These are phyloP conservation scores for Exophiala spinifera DNA, from an alignment of 2,329 filamentous ascomycete species.

Conservation along the genomic window DNA sequence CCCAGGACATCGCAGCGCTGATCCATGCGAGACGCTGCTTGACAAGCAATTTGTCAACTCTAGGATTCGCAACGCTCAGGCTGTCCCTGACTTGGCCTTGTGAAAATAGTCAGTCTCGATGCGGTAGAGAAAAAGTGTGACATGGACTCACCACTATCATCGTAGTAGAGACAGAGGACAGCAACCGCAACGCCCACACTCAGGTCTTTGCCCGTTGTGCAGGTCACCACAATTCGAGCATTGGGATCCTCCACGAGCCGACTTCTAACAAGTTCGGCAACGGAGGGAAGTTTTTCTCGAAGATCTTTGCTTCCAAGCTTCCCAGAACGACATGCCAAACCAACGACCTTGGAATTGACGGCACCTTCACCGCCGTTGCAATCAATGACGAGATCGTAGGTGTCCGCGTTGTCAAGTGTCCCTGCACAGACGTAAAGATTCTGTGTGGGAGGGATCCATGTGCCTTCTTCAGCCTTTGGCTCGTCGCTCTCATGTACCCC, in stretches of 20 bases:
- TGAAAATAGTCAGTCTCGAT: slow-evolving; percentile 3
- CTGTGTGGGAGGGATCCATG: slow-evolving; percentile 38
- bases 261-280: slow-evolving; percentile 55
- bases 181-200: slow-evolving; percentile 75
- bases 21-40: slow-evolving; percentile 77
- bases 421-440: slow-evolving; percentile 36
- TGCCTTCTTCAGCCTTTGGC: slow-evolving; percentile 30
- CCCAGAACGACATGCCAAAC: slow-evolving; percentile 64
- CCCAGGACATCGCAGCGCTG: slow-evolving; percentile 71
- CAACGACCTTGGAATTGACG: slow-evolving; percentile 42
- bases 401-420: slow-evolving; percentile 34
- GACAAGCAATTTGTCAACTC: slow-evolving; percentile 71
- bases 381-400: slow-evolving; percentile 45
- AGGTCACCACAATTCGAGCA: slow-evolving; percentile 58
- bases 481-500: slow-evolving; percentile 26
- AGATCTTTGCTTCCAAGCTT: slow-evolving; percentile 82
- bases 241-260: slow-evolving; percentile 33
- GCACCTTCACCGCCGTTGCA: slow-evolving; percentile 33
- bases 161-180: slow-evolving; percentile 69
- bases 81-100: slow-evolving; percentile 13
- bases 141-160: slow-evolving; percentile 56
- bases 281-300: slow-evolving; percentile 62
- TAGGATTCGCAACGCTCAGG: slow-evolving; percentile 3
- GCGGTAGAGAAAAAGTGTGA: background rate
- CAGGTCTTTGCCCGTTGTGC: slow-evolving; percentile 74